phyloP scores from a whole-genome alignment of 2,329 filamentous ascomycete species.

The Cladosporium sp. region DNA sequence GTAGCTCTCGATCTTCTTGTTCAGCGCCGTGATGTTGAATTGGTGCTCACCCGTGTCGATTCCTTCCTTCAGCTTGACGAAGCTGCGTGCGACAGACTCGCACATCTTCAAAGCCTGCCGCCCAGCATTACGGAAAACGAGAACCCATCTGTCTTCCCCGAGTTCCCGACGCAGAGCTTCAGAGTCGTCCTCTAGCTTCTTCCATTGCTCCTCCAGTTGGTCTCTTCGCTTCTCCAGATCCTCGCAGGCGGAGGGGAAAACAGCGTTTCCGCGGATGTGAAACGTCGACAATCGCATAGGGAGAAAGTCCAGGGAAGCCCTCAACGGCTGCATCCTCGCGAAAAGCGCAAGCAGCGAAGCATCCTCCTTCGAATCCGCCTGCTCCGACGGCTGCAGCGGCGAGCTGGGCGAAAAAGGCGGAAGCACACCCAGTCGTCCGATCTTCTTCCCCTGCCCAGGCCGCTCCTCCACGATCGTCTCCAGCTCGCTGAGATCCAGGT shows the following conservation, averaged over 20 bases:
- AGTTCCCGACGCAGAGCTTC: conserved; percentile 84
- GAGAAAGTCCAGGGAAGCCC: conserved; percentile 88
- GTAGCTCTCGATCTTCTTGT: conserved; percentile 85
- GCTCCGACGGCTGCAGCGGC: conserved; percentile 55
- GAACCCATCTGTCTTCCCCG: conserved; percentile 91
- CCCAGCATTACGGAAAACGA: conserved; percentile 89
- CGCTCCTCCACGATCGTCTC: conserved; percentile 91
- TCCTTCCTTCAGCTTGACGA: conserved; percentile 72
- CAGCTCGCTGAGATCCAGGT: conserved; percentile 75
- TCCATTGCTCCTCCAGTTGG: conserved; percentile 76
- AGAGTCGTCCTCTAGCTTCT: conserved; percentile 81
- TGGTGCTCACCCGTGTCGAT: conserved; percentile 69
- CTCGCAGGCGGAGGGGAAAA: conserved; percentile 86
- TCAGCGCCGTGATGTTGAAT: conserved; percentile 61
- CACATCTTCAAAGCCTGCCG: conserved; percentile 94
- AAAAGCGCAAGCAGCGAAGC: conserved; percentile 84
- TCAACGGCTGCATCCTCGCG: conserved; percentile 87
- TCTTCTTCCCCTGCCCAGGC: conserved; percentile 48
- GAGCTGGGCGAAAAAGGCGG: conserved; percentile 53
- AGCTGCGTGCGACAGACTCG: conserved; percentile 84
- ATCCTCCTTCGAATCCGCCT: conserved; percentile 66
- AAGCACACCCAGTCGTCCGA: conserved; percentile 60
- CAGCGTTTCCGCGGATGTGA: conserved; percentile 64
- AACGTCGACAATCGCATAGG: conserved; percentile 92
- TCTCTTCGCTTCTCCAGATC: conserved; percentile 73